A percentile compares a stretch with the other conserved stretches of the same genome.
Conservation (phyloP, 2,329 filamentous ascomycete species). For the Ophiostoma angusticollis region DNA sequence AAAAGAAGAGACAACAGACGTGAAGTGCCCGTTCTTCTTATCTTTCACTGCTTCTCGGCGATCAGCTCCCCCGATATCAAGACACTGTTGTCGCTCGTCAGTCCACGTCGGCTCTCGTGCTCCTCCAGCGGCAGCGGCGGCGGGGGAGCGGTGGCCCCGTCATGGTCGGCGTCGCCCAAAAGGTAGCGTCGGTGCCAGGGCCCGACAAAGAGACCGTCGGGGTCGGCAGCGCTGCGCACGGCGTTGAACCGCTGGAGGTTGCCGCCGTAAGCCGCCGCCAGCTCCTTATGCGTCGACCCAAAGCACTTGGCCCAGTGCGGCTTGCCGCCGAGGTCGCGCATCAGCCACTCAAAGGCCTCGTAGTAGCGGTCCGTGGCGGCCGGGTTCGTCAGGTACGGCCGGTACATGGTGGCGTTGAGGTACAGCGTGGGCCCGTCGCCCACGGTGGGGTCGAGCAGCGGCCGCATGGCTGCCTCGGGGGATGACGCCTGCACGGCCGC, state of each 20-base stretch:
- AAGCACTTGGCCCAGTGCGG: conserved; percentile 84
- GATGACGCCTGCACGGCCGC: conserved; percentile 22
- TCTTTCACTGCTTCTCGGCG: conserved; percentile 1
- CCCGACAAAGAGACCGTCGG: conserved; percentile 69
- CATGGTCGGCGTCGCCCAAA: too few species aligned
- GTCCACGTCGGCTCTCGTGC: conserved; percentile 13
- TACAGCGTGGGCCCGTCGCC: conserved; percentile 55
- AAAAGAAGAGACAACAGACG: too few species aligned
- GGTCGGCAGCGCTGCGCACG: conserved; percentile 53
- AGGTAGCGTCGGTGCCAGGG: conserved; percentile 75
- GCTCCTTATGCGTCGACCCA: conserved; percentile 36
- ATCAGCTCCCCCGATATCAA: conserved; percentile 7
- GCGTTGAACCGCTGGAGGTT: conserved; percentile 48
- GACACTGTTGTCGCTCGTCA: conserved; percentile 13
- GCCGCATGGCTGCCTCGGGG: conserved; percentile 15
- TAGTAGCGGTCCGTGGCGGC: conserved; percentile 59
- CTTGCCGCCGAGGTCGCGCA: conserved; percentile 60
- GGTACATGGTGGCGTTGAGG: conserved; percentile 68
- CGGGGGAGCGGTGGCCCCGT: neutral
- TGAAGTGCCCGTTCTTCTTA: too few species aligned
- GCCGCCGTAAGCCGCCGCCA: conserved; percentile 49
- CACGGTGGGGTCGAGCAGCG: conserved; percentile 48
- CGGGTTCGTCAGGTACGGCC: conserved; percentile 58
- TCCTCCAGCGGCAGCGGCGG: conserved; percentile 19
- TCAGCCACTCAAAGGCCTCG: conserved; percentile 68